These are phyloP conservation scores for Gymnopus androsaceus DNA, from an alignment of 1,284 basidiomycete species.

Conservation along the genomic window DNA sequence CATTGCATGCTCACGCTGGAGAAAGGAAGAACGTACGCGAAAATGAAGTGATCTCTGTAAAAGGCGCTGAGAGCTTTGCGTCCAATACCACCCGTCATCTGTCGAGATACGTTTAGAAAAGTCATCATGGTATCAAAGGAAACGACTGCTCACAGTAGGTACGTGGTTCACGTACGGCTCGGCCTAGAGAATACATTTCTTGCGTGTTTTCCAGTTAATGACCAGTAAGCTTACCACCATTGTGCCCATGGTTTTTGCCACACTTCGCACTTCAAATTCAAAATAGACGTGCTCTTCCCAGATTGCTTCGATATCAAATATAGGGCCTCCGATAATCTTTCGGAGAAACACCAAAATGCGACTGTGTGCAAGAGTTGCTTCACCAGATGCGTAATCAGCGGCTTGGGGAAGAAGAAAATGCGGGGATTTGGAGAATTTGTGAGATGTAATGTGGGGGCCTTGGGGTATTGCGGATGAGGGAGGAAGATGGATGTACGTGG, in stretches of 20 bases:
- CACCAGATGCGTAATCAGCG: constrained; percentile 37
- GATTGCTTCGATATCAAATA: constrained; percentile 51
- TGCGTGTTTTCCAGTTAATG: background rate
- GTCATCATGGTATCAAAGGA: background rate
- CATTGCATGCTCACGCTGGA: background rate
- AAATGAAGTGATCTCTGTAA: constrained; percentile 55
- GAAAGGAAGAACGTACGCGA: constrained; percentile 34
- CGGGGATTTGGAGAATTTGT: constrained; percentile 34
- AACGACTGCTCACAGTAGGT: constrained; percentile 38
- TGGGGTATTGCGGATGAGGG: constrained; percentile 16
- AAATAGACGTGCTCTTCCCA: constrained; percentile 56
- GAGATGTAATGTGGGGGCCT: constrained; percentile 20
- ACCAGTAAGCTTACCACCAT: constrained; percentile 44
- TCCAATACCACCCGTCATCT: constrained; percentile 59
- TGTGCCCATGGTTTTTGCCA: constrained; percentile 55
- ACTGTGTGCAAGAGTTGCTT: constrained; percentile 42
- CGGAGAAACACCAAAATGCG: constrained; percentile 45
- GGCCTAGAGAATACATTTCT: constrained; percentile 29
- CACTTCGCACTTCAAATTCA: constrained; percentile 51
- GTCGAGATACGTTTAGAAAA: background rate
- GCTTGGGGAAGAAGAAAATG: constrained; percentile 43
- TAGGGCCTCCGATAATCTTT: constrained; percentile 42
- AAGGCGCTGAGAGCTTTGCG: constrained; percentile 50
- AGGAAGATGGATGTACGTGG: constrained; percentile 32
- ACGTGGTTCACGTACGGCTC: constrained; percentile 53